These are phyloP conservation scores for Colletotrichum sp. DNA, from an alignment of 2,329 filamentous ascomycete species.

Conservation along the genomic window DNA sequence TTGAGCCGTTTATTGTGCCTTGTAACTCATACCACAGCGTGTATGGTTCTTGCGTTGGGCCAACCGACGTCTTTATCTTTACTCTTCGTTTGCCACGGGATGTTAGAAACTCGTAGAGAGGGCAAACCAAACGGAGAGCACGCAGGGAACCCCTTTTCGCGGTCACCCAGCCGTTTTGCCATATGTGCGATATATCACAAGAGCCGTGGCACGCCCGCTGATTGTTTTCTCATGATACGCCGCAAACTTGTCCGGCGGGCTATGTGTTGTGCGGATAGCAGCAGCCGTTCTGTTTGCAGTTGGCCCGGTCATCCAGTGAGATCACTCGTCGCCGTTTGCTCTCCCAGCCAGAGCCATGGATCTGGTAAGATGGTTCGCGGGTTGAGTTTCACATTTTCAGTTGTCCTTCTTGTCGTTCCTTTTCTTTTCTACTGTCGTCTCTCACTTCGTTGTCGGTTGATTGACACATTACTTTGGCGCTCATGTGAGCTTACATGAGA, in stretches of 20 bases:
- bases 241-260: neutral
- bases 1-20: neutral
- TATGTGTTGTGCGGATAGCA: neutral
- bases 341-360: neutral
- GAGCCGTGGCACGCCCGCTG: neutral
- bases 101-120: neutral
- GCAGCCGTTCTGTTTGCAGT: neutral
- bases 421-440: too few relatives aligned
- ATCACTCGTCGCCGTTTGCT: neutral
- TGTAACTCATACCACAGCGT: neutral
- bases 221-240: neutral
- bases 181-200: neutral
- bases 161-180: neutral
- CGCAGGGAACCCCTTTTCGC: neutral
- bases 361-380: neutral
- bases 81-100: neutral
- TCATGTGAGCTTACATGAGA: too few relatives aligned
- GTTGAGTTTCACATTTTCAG: fast-evolving
- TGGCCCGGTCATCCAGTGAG: neutral
- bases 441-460: too few relatives aligned
- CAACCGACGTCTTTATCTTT: neutral
- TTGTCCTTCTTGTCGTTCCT: neutral
- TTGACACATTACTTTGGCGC: too few relatives aligned
- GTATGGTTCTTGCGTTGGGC: neutral
- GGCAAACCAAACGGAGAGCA: neutral